Evolutionary conservation across 2,329 filamentous ascomycete genomes (phyloP).

Genomic region (Trichoderma simmonsii): DNA sequence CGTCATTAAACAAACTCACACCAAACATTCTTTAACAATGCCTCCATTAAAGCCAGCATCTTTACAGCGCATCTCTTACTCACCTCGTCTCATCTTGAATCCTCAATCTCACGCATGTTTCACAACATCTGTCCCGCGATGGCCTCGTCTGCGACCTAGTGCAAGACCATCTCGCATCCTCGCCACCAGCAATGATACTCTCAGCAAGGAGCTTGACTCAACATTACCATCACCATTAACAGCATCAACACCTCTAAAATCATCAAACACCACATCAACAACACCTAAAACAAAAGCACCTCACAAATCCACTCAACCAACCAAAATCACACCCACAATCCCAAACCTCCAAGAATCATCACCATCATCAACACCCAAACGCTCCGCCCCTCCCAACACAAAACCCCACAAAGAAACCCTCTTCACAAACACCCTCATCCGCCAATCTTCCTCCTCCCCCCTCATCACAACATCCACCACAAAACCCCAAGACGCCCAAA

Average conservation of each 20-base stretch:
- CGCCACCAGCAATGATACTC: not conserved
- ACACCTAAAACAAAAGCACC: not conserved
- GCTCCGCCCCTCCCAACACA: conserved; percentile 13
- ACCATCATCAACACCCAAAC: not conserved
- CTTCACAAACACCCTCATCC: conserved; percentile 21
- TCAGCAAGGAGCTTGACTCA: not conserved
- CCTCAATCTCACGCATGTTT: not conserved
- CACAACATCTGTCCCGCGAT: not conserved
- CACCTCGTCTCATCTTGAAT: not conserved
- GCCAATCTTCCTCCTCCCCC: conserved; percentile 12
- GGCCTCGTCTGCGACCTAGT: conserved; percentile 1
- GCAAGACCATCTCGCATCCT: not conserved
- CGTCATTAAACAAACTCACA: not conserved
- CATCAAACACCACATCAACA: not conserved
- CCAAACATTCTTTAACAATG: not conserved
- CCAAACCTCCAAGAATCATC: not conserved
- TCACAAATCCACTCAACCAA: not conserved
- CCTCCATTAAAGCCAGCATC: not conserved
- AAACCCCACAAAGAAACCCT: conserved; percentile 20
- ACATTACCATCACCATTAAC: not conserved
- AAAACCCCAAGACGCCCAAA: conserved; percentile 24
- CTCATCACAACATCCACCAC: conserved; percentile 19
- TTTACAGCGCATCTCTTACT: not conserved
- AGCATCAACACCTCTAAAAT: not conserved
- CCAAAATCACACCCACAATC: not conserved